phyloP scores from a whole-genome alignment of 345 rosid genomes.

The Xanthoceras sorbifolium region DNA sequence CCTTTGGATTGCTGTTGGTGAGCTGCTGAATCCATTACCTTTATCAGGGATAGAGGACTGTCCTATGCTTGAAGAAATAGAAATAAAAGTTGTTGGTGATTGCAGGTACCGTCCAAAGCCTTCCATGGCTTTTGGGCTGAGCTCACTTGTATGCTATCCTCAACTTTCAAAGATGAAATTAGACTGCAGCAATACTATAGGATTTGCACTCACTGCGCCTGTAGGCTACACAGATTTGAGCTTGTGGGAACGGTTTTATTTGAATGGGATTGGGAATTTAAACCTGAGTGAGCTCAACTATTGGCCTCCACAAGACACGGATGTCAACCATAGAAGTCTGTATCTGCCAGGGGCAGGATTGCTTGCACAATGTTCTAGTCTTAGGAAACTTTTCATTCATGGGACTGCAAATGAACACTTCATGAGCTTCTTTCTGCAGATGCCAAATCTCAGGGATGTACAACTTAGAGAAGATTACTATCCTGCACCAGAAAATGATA shows the following conservation, averaged over 20 bases:
- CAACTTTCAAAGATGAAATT: slow-evolving; percentile 70
- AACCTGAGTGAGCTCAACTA: slow-evolving; percentile 73
- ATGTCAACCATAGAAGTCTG: slow-evolving; percentile 79
- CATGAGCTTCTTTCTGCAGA: slow-evolving; percentile 67
- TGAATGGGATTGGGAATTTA: slow-evolving; percentile 62
- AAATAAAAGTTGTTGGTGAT: slow-evolving; percentile 79
- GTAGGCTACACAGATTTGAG: slow-evolving; percentile 77
- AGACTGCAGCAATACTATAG: slow-evolving; percentile 70
- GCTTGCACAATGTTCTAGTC: slow-evolving; percentile 52
- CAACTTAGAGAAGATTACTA: slow-evolving; percentile 90
- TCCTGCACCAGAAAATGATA: slow-evolving; percentile 90
- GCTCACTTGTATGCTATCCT: slow-evolving; percentile 58
- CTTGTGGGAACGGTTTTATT: slow-evolving; percentile 89
- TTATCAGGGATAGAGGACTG: slow-evolving; percentile 67
- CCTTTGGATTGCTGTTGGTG: slow-evolving; percentile 75
- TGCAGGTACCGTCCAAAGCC: slow-evolving; percentile 65
- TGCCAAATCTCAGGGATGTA: slow-evolving; percentile 67
- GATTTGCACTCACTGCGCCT: slow-evolving; percentile 78
- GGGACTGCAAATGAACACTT: slow-evolving; percentile 95
- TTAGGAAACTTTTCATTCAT: slow-evolving; percentile 89
- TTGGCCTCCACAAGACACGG: slow-evolving; percentile 94
- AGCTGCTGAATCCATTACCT: slow-evolving; percentile 58
- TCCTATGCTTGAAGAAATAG: slow-evolving; percentile 78
- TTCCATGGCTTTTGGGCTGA: slow-evolving; percentile 56
- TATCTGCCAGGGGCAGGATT: slow-evolving; percentile 78